Conservation (phyloP, 2,329 filamentous ascomycete genomes). For the Colletotrichum chrysophilum region DNA sequence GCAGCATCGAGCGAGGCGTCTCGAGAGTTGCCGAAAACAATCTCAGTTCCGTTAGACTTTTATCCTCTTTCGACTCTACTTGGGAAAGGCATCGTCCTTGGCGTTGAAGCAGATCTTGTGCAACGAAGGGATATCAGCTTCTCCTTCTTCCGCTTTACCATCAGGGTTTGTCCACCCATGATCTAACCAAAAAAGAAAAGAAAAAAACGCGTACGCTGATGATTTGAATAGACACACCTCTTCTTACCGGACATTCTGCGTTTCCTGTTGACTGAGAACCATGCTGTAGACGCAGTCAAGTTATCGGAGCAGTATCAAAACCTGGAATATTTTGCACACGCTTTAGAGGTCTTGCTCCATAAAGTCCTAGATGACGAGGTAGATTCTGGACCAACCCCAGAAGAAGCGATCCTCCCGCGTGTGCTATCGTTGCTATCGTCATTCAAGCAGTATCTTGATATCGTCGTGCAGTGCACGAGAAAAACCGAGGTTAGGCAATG, state of each 20-base stretch:
- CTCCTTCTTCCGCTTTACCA: constrained; percentile 86
- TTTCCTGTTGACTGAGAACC: constrained; percentile 76
- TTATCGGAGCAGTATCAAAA: constrained; percentile 86
- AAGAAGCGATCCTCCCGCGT: constrained; percentile 68
- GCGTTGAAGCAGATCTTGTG: constrained; percentile 91
- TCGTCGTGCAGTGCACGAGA: constrained; percentile 94
- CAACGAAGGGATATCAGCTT: constrained; percentile 92
- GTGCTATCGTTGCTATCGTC: constrained; percentile 71
- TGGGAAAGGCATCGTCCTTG: constrained; percentile 88
- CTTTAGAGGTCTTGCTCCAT: constrained; percentile 89
- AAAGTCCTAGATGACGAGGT: constrained; percentile 95
- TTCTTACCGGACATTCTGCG: constrained; percentile 89
- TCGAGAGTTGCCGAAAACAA: constrained; percentile 74
- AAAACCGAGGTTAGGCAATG: constrained; percentile 97
- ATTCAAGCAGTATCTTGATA: constrained; percentile 87
- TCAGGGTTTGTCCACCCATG: constrained; percentile 87
- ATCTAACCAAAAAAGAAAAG: constrained; percentile 76
- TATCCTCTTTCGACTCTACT: constrained; percentile 89
- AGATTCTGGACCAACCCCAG: constrained; percentile 69
- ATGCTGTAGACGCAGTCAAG: constrained; percentile 79
- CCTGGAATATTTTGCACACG: constrained; percentile 91
- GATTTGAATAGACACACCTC: constrained; percentile 75
- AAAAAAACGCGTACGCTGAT: constrained; percentile 58
- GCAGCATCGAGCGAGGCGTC: constrained; percentile 69
- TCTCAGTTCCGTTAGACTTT: constrained; percentile 88